These are phyloP conservation scores for Gypsophila paniculata DNA, from an alignment of 179 eudicot species.

Conservation along the genomic window DNA sequence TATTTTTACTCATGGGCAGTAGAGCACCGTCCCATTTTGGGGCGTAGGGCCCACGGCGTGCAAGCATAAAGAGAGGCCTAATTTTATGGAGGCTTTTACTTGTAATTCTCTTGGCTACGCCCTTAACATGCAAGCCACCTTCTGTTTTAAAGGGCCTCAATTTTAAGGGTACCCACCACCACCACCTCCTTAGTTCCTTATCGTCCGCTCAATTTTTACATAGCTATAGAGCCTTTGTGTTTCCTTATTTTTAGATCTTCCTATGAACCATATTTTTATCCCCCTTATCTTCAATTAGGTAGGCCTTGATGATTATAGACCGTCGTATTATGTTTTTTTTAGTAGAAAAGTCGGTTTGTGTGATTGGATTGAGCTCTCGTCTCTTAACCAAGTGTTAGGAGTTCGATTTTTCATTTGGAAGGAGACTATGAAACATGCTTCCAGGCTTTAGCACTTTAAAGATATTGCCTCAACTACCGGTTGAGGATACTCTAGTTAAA, in stretches of 20 bases:
- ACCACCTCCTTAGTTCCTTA: not conserved
- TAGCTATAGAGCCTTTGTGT: not conserved
- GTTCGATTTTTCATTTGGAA: too few species aligned
- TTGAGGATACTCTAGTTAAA: too few species aligned
- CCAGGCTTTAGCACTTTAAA: too few species aligned
- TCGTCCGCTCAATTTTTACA: not conserved
- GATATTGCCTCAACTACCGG: too few species aligned
- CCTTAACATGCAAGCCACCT: slow-evolving; percentile 30
- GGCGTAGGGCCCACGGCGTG: slow-evolving; percentile 31
- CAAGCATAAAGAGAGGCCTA: slow-evolving; percentile 31
- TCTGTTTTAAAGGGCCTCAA: slow-evolving; percentile 17
- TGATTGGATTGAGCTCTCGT: too few species aligned
- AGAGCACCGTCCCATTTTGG: slow-evolving; percentile 32
- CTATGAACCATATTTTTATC: not conserved
- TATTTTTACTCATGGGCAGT: slow-evolving; percentile 7
- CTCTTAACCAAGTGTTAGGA: too few species aligned
- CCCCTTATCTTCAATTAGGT: not conserved
- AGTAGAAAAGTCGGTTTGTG: too few species aligned
- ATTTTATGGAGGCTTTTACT: slow-evolving; percentile 16
- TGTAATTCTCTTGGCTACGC: slow-evolving; percentile 13
- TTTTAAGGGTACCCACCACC: slow-evolving; percentile 15
- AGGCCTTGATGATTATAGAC: not conserved
- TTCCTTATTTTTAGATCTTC: not conserved
- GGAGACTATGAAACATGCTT: too few species aligned
- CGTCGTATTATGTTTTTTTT: too few species aligned